Percentiles rank a stretch among this genome's conserved stretches.
Conservation (phyloP, 257 asterid genomes). For the Solanum bulbocastanum region DNA sequence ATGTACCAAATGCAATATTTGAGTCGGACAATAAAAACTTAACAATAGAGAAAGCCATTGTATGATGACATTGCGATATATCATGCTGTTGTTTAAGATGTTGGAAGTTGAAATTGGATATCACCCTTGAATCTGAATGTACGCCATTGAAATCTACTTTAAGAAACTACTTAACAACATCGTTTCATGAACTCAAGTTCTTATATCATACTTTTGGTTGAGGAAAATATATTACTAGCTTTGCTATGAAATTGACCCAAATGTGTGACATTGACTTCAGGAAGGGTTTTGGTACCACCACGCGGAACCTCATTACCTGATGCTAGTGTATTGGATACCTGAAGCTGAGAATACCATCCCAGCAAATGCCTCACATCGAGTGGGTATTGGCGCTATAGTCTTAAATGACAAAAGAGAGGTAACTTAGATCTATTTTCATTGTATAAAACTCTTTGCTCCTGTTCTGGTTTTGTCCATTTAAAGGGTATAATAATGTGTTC, state of each 20-base stretch:
- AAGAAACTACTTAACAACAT: neutral
- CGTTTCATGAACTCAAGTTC: neutral
- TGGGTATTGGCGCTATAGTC: constrained; percentile 65
- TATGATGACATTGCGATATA: neutral
- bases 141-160: neutral
- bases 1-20: neutral
- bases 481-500: neutral
- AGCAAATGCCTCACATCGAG: constrained; percentile 58
- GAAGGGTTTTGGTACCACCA: constrained; percentile 78
- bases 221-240: neutral
- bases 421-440: neutral
- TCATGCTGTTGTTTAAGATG: neutral
- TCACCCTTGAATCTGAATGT: neutral
- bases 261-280: constrained; percentile 22
- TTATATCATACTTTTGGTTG: neutral
- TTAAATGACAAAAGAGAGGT: constrained; percentile 76
- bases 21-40: neutral
- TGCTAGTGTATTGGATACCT: constrained; percentile 72
- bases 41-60: neutral
- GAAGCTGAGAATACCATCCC: constrained; percentile 45
- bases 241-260: neutral
- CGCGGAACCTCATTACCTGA: constrained; percentile 66
- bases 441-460: neutral
- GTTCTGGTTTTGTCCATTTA: too few relatives aligned
- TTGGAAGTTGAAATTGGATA: neutral